A percentile compares a stretch with the other conserved stretches of the same genome.
Conservation (phyloP, 2,329 filamentous ascomycete genomes). For the Colletotrichum sp. region DNA sequence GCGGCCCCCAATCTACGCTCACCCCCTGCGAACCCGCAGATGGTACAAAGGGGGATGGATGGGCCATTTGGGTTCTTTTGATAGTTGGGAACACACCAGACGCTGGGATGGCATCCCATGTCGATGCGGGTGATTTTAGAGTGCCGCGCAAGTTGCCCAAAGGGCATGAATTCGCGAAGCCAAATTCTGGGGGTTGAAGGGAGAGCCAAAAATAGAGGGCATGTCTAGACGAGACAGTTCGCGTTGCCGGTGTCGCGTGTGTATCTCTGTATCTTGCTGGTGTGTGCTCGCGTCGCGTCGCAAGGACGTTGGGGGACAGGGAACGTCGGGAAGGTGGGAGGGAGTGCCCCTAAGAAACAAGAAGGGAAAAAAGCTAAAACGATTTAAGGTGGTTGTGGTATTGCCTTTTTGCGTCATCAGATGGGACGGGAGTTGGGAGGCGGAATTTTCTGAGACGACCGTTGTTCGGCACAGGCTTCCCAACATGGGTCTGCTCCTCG, state of each 20-base stretch:
- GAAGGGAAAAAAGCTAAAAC: not conserved
- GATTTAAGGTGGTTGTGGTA: not conserved
- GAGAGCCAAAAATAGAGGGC: conserved; percentile 12
- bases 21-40: not conserved
- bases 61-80: not conserved
- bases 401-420: conserved; percentile 4
- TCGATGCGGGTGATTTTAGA: not conserved
- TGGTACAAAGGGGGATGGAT: not conserved
- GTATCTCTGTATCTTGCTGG: not conserved
- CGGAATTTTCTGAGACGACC: conserved; percentile 7
- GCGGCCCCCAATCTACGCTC: not conserved
- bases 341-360: not conserved
- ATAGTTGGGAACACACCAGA: not conserved
- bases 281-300: not conserved
- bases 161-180: conserved; percentile 10
- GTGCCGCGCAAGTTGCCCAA: not conserved
- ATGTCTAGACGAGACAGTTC: conserved; percentile 17
- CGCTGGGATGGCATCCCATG: conserved; percentile 1
- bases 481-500: not conserved
- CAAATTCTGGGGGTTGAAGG: not conserved
- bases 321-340: not conserved
- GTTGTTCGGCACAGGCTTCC: conserved; percentile 14
- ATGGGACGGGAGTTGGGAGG: not conserved
- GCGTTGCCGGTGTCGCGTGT: not conserved
- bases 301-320: not conserved